phyloP scores from a whole-genome alignment of 805 yeast genomes.

The Ogataea paradorogensis region DNA sequence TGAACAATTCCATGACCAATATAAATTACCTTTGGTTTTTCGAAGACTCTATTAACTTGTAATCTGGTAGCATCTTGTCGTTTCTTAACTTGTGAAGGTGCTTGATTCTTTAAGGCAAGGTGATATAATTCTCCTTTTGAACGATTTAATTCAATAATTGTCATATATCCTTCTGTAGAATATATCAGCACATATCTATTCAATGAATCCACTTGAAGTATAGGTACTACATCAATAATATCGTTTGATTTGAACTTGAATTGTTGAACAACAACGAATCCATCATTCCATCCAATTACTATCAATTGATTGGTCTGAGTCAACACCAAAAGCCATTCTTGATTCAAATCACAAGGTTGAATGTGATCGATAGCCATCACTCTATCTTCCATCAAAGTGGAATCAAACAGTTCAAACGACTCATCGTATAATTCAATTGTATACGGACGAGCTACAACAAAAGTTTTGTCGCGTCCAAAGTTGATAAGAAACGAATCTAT shows the following conservation, averaged over 20 bases:
- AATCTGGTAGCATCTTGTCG: constrained; percentile 12
- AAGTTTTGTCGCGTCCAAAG: constrained; percentile 2
- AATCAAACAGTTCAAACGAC: not conserved
- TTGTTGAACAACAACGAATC: constrained; percentile 18
- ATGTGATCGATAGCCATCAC: constrained; percentile 22
- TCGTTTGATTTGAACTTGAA: constrained; percentile 14
- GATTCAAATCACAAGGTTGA: constrained; percentile 14
- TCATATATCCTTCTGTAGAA: constrained; percentile 19
- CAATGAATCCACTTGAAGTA: constrained; percentile 21
- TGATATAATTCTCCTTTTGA: constrained; percentile 19
- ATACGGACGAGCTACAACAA: constrained; percentile 9
- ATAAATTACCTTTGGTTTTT: constrained; percentile 13
- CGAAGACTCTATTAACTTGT: constrained; percentile 17
- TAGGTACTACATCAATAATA: constrained; percentile 15
- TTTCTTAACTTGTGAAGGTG: constrained; percentile 17
- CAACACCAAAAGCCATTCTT: constrained; percentile 25
- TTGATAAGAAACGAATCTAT: constrained; percentile 6
- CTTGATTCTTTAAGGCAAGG: constrained; percentile 15
- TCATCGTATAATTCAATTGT: constrained; percentile 6
- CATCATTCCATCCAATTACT: constrained; percentile 16
- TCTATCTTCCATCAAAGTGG: constrained; percentile 9
- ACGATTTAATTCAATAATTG: constrained; percentile 22
- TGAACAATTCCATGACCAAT: constrained; percentile 18
- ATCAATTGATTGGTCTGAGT: constrained; percentile 24
- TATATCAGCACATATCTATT: constrained; percentile 22